Percentiles rank a stretch among this genome's conserved stretches.
Evolutionary conservation across 2,329 filamentous ascomycete species (phyloP).

Genomic region (Trichoderma harzianum): DNA sequence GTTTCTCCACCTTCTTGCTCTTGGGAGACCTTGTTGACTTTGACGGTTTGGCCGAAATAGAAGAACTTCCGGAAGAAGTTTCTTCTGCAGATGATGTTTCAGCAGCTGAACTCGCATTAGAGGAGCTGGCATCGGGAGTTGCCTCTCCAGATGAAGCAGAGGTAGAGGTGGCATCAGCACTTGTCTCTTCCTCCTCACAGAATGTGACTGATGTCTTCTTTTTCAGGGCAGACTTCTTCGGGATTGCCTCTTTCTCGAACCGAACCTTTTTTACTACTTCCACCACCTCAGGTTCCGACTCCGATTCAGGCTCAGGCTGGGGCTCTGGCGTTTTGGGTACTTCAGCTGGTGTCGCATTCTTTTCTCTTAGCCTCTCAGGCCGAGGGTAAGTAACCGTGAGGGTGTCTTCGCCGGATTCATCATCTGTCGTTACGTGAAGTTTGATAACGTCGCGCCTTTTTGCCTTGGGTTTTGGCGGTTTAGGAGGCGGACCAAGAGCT

Average conservation of each 20-base stretch:
- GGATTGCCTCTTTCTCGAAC: constrained; percentile 35
- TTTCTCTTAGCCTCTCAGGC: constrained; percentile 23
- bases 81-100: constrained; percentile 22
- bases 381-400: constrained; percentile 49
- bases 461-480: constrained; percentile 20
- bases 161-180: constrained; percentile 1
- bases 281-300: constrained; percentile 7
- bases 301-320: neutral
- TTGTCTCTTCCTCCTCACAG: constrained; percentile 23
- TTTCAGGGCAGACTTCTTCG: constrained; percentile 39
- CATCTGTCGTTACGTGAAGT: constrained; percentile 48
- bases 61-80: constrained; percentile 22
- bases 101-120: neutral
- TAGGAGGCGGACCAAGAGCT: constrained; percentile 28
- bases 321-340: constrained; percentile 8
- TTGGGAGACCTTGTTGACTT: constrained; percentile 23
- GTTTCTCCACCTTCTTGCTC: constrained; percentile 22
- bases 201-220: constrained; percentile 31
- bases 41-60: constrained; percentile 22
- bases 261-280: constrained; percentile 41
- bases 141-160: constrained; percentile 23
- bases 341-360: neutral
- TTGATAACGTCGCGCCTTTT: constrained; percentile 34
- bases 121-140: constrained; percentile 9
- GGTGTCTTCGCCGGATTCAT: constrained; percentile 49